Evolutionary conservation across 2,329 filamentous ascomycete species (phyloP).

Genomic region (Corynespora cassiicola): DNA sequence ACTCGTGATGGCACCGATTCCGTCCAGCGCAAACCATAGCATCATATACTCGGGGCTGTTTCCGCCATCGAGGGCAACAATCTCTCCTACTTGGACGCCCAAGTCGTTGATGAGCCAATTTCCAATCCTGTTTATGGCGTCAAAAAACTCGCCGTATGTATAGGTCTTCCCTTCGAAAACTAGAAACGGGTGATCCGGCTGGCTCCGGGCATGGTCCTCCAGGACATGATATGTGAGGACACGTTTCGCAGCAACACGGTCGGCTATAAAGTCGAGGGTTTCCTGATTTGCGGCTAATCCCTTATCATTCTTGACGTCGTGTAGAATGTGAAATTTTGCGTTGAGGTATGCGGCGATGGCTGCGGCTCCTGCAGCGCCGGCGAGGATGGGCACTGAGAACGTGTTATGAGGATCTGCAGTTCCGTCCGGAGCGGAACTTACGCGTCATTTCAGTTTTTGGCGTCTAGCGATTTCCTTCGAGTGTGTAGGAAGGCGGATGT

Average conservation of each 20-base stretch:
- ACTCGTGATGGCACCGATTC: slow-evolving; percentile 37
- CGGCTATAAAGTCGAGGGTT: slow-evolving; percentile 23
- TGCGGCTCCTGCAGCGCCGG: slow-evolving; percentile 32
- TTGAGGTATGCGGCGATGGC: slow-evolving; percentile 44
- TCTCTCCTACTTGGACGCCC: slow-evolving; percentile 32
- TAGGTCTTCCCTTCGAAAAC: slow-evolving; percentile 44
- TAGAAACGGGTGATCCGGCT: slow-evolving; percentile 37
- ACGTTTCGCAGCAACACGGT: slow-evolving; percentile 23
- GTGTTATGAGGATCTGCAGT: too few relatives aligned
- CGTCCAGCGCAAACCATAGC: slow-evolving; percentile 47
- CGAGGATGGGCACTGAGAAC: slow-evolving; percentile 37
- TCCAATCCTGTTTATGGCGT: slow-evolving; percentile 30
- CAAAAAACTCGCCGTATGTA: slow-evolving; percentile 42
- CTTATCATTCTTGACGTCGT: slow-evolving; percentile 29
- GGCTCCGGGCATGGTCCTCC: slow-evolving; percentile 42
- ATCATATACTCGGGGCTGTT: slow-evolving; percentile 45
- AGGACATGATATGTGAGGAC: slow-evolving; percentile 38
- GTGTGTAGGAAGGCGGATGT: not conserved
- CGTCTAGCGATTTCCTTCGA: too few relatives aligned
- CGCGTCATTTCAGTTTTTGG: slow-evolving; percentile 4
- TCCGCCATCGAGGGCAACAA: slow-evolving; percentile 44
- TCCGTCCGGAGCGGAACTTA: not conserved
- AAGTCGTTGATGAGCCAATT: slow-evolving; percentile 48
- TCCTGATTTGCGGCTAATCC: slow-evolving; percentile 21
- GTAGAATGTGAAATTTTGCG: slow-evolving; percentile 40